These are phyloP conservation scores for Aspergillus indologenus DNA, from an alignment of 495 filamentous ascomycete genomes.

Conservation along the genomic window DNA sequence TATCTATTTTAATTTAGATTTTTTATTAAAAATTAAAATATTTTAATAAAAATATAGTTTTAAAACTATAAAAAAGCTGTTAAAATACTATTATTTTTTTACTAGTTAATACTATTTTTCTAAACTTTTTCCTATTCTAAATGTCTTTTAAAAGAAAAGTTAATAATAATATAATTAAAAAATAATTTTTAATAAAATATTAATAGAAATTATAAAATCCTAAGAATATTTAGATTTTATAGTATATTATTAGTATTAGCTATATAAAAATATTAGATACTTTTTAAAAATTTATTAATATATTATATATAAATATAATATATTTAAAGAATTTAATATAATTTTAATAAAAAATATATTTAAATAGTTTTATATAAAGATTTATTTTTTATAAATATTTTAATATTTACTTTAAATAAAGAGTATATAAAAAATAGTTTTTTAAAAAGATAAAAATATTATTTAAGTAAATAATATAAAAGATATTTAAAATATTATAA, in stretches of 20 bases:
- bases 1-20: neutral
- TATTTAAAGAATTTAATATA: no score
- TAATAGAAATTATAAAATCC: no score
- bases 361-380: no score
- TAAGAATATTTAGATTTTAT: no score
- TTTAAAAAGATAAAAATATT: neutral
- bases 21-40: constrained; percentile 2
- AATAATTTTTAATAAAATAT: constrained; percentile 1
- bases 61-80: neutral
- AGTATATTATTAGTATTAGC: no score
- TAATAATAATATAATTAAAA: neutral
- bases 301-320: no score
- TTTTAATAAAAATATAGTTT: neutral
- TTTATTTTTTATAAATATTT: constrained; percentile 2
- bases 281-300: no score
- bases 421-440: neutral
- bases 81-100: constrained; percentile 2
- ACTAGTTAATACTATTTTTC: neutral
- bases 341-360: no score
- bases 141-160: neutral
- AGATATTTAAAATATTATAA: no score
- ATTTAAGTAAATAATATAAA: neutral
- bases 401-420: neutral
- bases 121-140: neutral
- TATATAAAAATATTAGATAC: no score